Base-by-base conservation (phyloP, 2,329 filamentous ascomycete species). In the Penicillium thymicola region DNA sequence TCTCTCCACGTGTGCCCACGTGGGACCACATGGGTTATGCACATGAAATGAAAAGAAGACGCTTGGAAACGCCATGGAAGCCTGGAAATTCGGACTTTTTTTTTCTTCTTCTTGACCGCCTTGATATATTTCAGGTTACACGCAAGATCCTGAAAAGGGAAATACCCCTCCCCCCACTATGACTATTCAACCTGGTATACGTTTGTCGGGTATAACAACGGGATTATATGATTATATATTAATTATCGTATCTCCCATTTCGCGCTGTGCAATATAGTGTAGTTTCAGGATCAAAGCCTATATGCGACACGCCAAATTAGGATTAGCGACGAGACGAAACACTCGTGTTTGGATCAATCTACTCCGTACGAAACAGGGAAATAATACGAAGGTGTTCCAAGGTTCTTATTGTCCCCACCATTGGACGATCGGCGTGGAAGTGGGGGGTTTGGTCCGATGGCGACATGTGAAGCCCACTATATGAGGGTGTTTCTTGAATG, bases 1-100 rank as follows among this genome's bases (percentile, higher is more conserved):
- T 65, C 70, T 61, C 61, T 65, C 70, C 70, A 72, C 70, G 70
- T 72, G 70, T 61, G 61, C 62, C 61, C 70, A 72, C 70, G 70
- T 72, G 70, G 67, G 62, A 65, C 67, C 57, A 65, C 69, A 69
- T 70, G 66, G 65, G 53, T 59, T 51, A 62, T 64, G 67, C 66
- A 63, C 60, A 59, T 54, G 53, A 59, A 54, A 49, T 37, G 30
- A 52, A 57, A 61, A 58, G 58, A 65, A 68, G 61, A 51, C 60
- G 65, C 61, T 58, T 70, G 60, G 67, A 68, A 69, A 63, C 55
- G 57, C 50, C 51, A 53, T 68, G 54, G 65, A 67, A 68, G 59
- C 41, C 54, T 38, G 16, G 28, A 42, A 40, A 34, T 51, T 45
- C n/a, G 16, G 21, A n/a, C 41, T 18, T 41, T 34, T 41, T 40